A percentile compares a stretch with the other conserved stretches of the same genome.
Conservation (phyloP, 164 flowering plant species). For the Protea cynaroides region DNA sequence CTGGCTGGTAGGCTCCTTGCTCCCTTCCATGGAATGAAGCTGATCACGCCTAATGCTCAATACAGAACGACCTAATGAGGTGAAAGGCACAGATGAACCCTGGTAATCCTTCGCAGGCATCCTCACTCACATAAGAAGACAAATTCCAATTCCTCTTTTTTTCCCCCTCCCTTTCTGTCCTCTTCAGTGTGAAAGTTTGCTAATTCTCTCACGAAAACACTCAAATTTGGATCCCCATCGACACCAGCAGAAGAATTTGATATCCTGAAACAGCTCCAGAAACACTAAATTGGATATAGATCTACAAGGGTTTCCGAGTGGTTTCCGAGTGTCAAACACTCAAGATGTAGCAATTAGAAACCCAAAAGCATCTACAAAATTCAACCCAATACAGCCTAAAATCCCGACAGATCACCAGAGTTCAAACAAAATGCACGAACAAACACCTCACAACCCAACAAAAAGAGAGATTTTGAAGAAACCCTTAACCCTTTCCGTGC, state of each 20-base stretch:
- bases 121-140: conserved; percentile 20
- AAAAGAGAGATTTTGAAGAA: no score
- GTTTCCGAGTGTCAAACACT: no score
- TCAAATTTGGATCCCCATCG: not conserved
- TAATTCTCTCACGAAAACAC: not conserved
- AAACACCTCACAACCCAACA: no score
- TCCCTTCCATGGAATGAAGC: conserved; percentile 54
- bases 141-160: no score
- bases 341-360: no score
- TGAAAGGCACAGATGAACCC: conserved; percentile 36
- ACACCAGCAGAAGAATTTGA: no score
- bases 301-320: not conserved
- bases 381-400: not conserved
- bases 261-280: no score
- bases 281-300: not conserved
- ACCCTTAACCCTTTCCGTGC: not conserved
- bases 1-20: conserved; percentile 18
- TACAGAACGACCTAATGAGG: conserved; percentile 49
- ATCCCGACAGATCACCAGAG: not conserved
- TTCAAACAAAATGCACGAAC: not conserved
- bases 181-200: no score
- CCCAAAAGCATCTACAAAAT: no score
- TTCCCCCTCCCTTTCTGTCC: no score
- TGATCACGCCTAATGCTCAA: conserved; percentile 66
- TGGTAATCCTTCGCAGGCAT: conserved; percentile 80